Percentiles rank a stretch among this genome's conserved stretches.
phyloP scores from a whole-genome alignment of 192 early-diverging fungal genomes.

The Umbelopsis sp. region DNA sequence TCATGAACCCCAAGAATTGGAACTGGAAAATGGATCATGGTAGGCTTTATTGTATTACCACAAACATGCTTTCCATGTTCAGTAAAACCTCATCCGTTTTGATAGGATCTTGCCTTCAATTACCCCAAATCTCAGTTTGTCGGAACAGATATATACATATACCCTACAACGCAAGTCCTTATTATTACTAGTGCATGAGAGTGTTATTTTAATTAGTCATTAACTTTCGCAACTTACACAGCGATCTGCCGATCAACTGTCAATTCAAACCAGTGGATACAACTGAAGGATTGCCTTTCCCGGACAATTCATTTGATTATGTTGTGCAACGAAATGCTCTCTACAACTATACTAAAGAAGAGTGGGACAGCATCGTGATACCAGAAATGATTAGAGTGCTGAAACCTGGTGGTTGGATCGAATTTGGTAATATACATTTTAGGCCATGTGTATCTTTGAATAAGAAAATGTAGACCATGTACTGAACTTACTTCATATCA shows the following conservation, averaged over 20 bases:
- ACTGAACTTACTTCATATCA: background rate
- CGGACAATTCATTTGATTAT: conserved; percentile 38
- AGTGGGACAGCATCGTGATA: conserved; percentile 28
- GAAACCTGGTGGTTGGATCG: conserved; percentile 38
- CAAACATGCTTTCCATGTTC: background rate
- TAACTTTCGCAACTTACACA: background rate
- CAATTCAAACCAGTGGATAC: conserved; percentile 46
- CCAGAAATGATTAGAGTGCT: conserved; percentile 33
- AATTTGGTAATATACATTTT: conserved; percentile 17
- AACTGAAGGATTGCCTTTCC: conserved; percentile 33
- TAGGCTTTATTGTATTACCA: conserved; percentile 1
- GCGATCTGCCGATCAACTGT: conserved; percentile 41
- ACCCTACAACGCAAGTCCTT: conserved; percentile 30
- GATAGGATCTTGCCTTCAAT: conserved; percentile 28
- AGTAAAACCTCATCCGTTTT: background rate
- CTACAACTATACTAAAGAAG: conserved; percentile 21
- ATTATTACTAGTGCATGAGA: background rate
- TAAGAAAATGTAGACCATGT: background rate
- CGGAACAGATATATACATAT: conserved; percentile 38
- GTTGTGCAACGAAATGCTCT: conserved; percentile 30
- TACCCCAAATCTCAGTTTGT: conserved; percentile 41
- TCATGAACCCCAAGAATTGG: conserved; percentile 23
- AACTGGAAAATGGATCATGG: conserved; percentile 36
- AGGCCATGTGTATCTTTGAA: background rate
- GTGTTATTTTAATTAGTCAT: background rate